These are phyloP conservation scores for Phytophthora kernoviae DNA, from an alignment of 352 stramenopile genomes.

Conservation along the genomic window DNA sequence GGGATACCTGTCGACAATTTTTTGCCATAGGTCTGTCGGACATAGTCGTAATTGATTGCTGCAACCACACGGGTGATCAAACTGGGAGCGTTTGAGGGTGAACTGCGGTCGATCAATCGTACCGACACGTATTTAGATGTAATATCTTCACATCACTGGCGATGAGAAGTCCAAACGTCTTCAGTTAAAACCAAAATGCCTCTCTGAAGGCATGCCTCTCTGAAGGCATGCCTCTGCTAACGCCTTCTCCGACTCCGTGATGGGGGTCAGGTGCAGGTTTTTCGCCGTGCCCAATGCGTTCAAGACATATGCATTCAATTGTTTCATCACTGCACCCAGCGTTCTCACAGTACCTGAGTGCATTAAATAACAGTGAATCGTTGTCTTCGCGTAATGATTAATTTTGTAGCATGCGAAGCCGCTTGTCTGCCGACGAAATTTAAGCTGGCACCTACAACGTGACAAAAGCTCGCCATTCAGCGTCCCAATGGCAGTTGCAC, in stretches of 20 bases:
- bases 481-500: constrained; percentile 9
- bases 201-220: constrained; percentile 3
- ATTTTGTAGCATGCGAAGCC: constrained; percentile 8
- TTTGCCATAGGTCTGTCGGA: constrained; percentile 3
- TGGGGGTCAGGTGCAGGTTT: neutral
- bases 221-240: constrained; percentile 4
- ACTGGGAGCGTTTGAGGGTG: constrained; percentile 8
- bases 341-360: constrained; percentile 13
- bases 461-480: constrained; percentile 1
- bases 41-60: constrained; percentile 10
- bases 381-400: constrained; percentile 6
- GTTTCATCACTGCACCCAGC: constrained; percentile 1
- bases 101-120: constrained; percentile 2
- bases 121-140: constrained; percentile 6
- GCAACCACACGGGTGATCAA: constrained; percentile 8
- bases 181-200: neutral
- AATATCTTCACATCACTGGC: constrained; percentile 6
- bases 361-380: constrained; percentile 12
- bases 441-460: neutral
- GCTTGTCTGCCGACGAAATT: neutral
- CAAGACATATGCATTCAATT: constrained; percentile 13
- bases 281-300: constrained; percentile 3
- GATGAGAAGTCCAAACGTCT: constrained; percentile 7
- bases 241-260: neutral
- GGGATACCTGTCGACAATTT: constrained; percentile 2